A percentile compares a stretch with the other conserved stretches of the same genome.
Conservation (phyloP, 2,329 filamentous ascomycete species). For the Dactylellina leptospora region DNA sequence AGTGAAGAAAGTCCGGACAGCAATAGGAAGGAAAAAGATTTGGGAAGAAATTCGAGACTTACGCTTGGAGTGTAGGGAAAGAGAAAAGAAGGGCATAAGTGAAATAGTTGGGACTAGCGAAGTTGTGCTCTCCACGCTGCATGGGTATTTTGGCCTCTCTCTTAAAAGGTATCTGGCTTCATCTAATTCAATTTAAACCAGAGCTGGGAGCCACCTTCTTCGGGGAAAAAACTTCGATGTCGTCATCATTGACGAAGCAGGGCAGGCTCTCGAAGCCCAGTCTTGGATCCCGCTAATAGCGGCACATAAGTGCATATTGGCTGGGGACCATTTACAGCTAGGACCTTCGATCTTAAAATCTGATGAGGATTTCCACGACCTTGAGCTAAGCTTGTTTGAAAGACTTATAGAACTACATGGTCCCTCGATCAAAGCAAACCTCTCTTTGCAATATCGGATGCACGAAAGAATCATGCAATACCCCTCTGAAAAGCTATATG, state of each 20-base stretch:
- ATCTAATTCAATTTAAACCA: background rate
- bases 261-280: conserved; percentile 93
- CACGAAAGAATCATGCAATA: conserved; percentile 95
- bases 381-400: conserved; percentile 94
- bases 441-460: conserved; percentile 98
- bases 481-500: conserved; percentile 88
- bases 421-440: conserved; percentile 84
- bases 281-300: conserved; percentile 91
- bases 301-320: conserved; percentile 82
- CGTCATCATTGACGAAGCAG: conserved; percentile 94
- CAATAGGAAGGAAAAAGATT: conserved; percentile 77
- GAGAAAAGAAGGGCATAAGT: conserved; percentile 82
- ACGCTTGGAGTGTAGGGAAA: conserved; percentile 84
- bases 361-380: conserved; percentile 62
- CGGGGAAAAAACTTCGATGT: conserved; percentile 85
- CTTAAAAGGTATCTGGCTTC: background rate
- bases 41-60: conserved; percentile 86
- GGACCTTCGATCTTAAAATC: conserved; percentile 92
- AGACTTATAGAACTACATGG: conserved; percentile 84
- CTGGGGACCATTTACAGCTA: conserved; percentile 92
- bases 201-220: conserved; percentile 81
- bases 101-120: conserved; percentile 79
- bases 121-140: conserved; percentile 89
- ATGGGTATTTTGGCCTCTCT: conserved; percentile 66
- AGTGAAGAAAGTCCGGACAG: conserved; percentile 81